A percentile compares a stretch with the other conserved stretches of the same genome.
These are phyloP conservation scores for Oenanthe javanica DNA, from an alignment of 140 eudicot genomes.

Conservation along the genomic window DNA sequence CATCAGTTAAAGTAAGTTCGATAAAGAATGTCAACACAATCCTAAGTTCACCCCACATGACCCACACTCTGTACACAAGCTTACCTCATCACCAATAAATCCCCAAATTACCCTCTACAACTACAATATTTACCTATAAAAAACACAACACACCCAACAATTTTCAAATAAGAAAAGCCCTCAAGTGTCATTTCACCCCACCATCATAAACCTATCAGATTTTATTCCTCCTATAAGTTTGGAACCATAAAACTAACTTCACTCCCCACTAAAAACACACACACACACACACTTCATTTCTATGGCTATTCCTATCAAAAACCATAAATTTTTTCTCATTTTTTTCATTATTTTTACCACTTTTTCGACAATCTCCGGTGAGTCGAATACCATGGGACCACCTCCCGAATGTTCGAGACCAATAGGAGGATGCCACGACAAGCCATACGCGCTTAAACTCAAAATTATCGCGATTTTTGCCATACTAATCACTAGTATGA, in stretches of 20 bases:
- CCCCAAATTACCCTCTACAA: background rate
- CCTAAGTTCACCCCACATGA: background rate
- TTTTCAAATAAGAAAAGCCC: background rate
- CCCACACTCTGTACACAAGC: background rate
- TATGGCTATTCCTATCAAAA: background rate
- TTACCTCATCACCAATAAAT: background rate
- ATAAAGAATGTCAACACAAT: background rate
- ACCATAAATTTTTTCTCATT: background rate
- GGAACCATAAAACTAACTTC: background rate
- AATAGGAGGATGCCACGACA: constrained; percentile 1
- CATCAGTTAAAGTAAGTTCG: background rate
- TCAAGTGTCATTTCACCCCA: background rate
- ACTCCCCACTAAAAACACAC: background rate
- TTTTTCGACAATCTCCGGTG: background rate
- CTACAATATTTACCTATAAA: background rate
- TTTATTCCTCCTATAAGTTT: background rate
- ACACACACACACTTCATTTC: background rate
- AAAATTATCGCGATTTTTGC: background rate
- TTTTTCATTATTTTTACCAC: background rate
- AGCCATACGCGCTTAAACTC: background rate
- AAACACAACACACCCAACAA: background rate
- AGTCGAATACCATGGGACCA: background rate
- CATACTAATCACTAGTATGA: background rate
- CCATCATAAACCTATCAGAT: background rate
- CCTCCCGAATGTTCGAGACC: background rate